A percentile compares a stretch with the other conserved stretches of the same genome.
These are phyloP conservation scores for Leptographium procerum DNA, from an alignment of 2,329 filamentous ascomycete species.

Conservation along the genomic window DNA sequence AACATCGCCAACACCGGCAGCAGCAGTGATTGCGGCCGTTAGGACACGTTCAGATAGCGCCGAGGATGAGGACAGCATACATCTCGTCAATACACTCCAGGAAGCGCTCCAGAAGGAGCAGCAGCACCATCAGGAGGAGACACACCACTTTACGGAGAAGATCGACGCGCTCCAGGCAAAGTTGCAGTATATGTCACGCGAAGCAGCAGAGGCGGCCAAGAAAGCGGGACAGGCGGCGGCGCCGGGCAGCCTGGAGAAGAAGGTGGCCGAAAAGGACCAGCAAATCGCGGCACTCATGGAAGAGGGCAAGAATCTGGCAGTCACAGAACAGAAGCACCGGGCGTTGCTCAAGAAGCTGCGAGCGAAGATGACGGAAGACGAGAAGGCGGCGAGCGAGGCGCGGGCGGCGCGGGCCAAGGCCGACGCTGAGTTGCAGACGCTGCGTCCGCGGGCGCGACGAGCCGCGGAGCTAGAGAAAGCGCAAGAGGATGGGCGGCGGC, in stretches of 20 bases:
- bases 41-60: not conserved
- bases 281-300: slow-evolving; percentile 83
- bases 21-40: not conserved
- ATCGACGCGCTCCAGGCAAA: slow-evolving; percentile 91
- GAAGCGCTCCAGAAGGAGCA: slow-evolving; percentile 24
- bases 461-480: slow-evolving; percentile 45
- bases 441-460: slow-evolving; percentile 36
- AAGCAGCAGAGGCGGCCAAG: slow-evolving; percentile 65
- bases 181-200: slow-evolving; percentile 73
- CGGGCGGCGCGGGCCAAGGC: slow-evolving; percentile 49
- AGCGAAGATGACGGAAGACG: slow-evolving; percentile 51
- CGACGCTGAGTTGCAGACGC: slow-evolving; percentile 33
- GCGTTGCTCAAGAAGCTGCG: slow-evolving; percentile 73
- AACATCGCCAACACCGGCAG: not conserved
- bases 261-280: slow-evolving; percentile 79
- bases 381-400: slow-evolving; percentile 51
- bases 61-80: slow-evolving; percentile 16
- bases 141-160: slow-evolving; percentile 72
- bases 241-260: slow-evolving; percentile 59
- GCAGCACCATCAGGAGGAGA: slow-evolving; percentile 64
- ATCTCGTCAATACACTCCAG: slow-evolving; percentile 26
- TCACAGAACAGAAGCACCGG: slow-evolving; percentile 74
- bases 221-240: slow-evolving; percentile 51
- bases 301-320: slow-evolving; percentile 81
- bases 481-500: slow-evolving; percentile 30